A percentile compares a stretch with the other conserved stretches of the same genome.
Conservation (phyloP, 257 asterid genomes). For the Haberlea rhodopensis region DNA sequence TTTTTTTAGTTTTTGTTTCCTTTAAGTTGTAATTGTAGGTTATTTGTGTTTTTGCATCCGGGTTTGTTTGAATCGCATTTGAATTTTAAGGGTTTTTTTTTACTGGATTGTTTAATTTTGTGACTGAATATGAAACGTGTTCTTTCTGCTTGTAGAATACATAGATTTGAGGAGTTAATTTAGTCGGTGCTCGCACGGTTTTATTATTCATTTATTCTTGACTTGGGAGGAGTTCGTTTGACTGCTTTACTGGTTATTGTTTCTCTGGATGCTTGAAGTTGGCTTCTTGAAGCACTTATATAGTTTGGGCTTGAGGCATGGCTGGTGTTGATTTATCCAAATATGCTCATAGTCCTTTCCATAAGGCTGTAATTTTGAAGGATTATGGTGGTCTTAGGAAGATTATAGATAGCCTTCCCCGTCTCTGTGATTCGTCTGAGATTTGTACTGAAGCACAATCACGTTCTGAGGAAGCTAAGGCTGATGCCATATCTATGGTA, state of each 20-base stretch:
- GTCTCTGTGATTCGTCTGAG: conserved; percentile 70
- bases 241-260: conserved; percentile 23
- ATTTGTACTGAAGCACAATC: conserved; percentile 66
- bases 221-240: conserved; percentile 21
- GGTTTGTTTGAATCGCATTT: conserved; percentile 20
- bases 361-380: conserved; percentile 72
- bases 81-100: background rate
- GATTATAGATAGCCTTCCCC: conserved; percentile 67
- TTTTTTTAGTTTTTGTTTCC: conserved; percentile 1
- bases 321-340: conserved; percentile 64
- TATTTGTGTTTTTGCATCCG: conserved; percentile 11
- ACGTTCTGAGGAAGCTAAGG: conserved; percentile 74
- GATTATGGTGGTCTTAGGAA: conserved; percentile 69
- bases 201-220: background rate
- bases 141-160: conserved; percentile 11
- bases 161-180: conserved; percentile 19
- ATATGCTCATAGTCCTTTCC: conserved; percentile 83
- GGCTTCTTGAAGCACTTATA: conserved; percentile 23
- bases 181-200: conserved; percentile 9
- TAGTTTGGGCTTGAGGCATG: conserved; percentile 46
- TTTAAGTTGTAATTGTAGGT: background rate
- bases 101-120: conserved; percentile 22
- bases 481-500: conserved; percentile 70
- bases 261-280: conserved; percentile 33
- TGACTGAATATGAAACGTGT: conserved; percentile 19